Base-by-base conservation (phyloP, 768 basidiomycete species). In the Lactifluus echinatus region DNA sequence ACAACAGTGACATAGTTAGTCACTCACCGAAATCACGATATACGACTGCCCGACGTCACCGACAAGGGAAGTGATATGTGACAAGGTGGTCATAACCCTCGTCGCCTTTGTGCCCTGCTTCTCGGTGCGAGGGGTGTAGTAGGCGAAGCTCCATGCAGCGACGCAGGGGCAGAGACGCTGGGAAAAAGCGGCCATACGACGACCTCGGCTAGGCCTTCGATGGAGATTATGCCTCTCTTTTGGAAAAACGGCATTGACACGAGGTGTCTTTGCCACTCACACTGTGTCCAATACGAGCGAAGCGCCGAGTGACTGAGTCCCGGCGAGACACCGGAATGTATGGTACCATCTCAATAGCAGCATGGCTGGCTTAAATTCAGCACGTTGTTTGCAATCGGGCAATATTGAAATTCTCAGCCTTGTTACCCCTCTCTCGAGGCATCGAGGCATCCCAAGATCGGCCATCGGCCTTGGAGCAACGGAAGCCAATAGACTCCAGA, bases 341-440 rank as follows among this genome's bases (percentile, higher is more conserved):
- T 21, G 50, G 24, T 37, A 34, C 42, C 12, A 14, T 45, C 43
- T 45, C 48, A 48, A 28, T 34, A 43, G 21, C 28, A 43, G 21
- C 42, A 4, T 49, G 40, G 53, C 42, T 40, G 48, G 57, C 57
- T 49, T 47, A 50, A 53, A 43, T 49, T 39, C 58, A 55, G 58
- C 48, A 26, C 40, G 34, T 17, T 34, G 48, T 34, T 42, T 49
- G 23, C 53, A 44, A 37, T n/a, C 50, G 40, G 24, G 39, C 39
- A 17, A 53, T 17, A 37, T 37, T 15, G 15, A 36, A 53, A 39
- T 28, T 44, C 36, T 53, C 40, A 37, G 34, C 24, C 57, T 26
- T 53, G 31, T 50, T 11, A 3, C 31, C 36, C 51, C 39, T 47
- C 47, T 48, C n/a, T n/a, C n/a, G n/a, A n/a, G n/a, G n/a, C n/a